Evolutionary conservation across 768 basidiomycete genomes (phyloP).

Genomic region (Lentinula detonsa): DNA sequence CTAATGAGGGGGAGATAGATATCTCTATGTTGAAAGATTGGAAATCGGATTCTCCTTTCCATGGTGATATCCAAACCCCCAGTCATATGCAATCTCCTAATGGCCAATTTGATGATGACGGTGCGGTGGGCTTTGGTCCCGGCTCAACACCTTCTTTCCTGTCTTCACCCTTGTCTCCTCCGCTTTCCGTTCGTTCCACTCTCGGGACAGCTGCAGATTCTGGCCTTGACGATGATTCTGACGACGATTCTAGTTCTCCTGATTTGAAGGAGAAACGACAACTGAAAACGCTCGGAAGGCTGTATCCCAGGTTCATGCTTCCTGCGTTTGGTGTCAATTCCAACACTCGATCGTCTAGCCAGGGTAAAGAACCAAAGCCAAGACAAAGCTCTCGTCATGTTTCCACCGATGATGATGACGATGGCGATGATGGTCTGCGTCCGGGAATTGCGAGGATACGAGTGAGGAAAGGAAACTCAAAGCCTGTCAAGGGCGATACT

Average conservation of each 20-base stretch:
- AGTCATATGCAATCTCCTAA: not conserved
- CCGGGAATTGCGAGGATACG: not conserved
- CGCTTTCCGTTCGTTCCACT: not conserved
- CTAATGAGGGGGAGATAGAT: not conserved
- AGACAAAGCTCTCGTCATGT: not conserved
- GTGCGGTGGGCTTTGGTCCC: not conserved
- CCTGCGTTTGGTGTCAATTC: not conserved
- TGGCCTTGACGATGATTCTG: not conserved
- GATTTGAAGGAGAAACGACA: not conserved
- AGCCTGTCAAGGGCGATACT: not conserved
- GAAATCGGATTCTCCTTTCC: not conserved
- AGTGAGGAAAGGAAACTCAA: not conserved
- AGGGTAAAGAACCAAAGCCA: not conserved
- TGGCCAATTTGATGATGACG: not conserved
- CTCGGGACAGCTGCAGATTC: not conserved
- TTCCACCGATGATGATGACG: not conserved
- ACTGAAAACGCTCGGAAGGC: slow-evolving; percentile 1
- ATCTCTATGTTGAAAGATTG: not conserved
- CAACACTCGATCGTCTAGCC: not conserved
- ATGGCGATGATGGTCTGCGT: not conserved
- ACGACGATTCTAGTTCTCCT: not conserved
- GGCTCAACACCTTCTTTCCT: not conserved
- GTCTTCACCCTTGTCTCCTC: not conserved
- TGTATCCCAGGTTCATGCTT: slow-evolving; percentile 7
- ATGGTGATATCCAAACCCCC: not conserved